Evolutionary conservation across 768 basidiomycete species (phyloP), one percentile per base, ranked within the genome.

Genomic region (Pleurotus salmoneostramineus): DNA sequence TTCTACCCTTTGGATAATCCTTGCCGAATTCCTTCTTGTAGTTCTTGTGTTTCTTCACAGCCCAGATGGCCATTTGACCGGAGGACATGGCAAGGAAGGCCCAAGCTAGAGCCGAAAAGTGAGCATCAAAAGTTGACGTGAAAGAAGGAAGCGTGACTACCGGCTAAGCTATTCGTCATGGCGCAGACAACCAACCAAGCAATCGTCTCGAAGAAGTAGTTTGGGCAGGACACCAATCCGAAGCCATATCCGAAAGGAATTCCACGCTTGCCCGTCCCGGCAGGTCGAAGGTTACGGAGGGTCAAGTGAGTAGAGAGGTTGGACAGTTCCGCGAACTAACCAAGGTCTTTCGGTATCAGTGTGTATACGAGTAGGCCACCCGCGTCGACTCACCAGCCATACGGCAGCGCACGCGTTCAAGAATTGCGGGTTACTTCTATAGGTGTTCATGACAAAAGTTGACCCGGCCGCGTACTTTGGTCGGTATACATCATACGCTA

Each of bases 21-120:
- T 84, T 87, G 35, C 94, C 94, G 63, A 98, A 97, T 70, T 99
- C 96, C 67, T 88, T 94, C 79, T 86, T 91, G 76, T 98, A 98
- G 54, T 80, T 80, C 56, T 72, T 75, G 65, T 98, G 95, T 76
- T 97, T 98, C 78, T 95, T 93, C 42, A 81, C 65, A 11, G 95
- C 95, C 97, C 97, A 99, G 5, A 80, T 62, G 10, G 77, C 74
- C 94, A 98, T 98, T 63, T 85, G 85, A 35, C 61, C 80, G 0
- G 76, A 74, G 1, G 82, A 78, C 43, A 91, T 79, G 7, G 73
- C 77, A 46, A 83, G 70, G 73, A 96, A 98, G 17, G 88, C 59
- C 60, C 71, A 81, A 15, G 83, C 88, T 91, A 61, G 1, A 45
- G 17, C 2, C 52, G 33, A 21, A 54, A 58, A 17, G 34, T 54